phyloP scores from a whole-genome alignment of 1,284 basidiomycete genomes.

The Microbotryum saponariae region DNA sequence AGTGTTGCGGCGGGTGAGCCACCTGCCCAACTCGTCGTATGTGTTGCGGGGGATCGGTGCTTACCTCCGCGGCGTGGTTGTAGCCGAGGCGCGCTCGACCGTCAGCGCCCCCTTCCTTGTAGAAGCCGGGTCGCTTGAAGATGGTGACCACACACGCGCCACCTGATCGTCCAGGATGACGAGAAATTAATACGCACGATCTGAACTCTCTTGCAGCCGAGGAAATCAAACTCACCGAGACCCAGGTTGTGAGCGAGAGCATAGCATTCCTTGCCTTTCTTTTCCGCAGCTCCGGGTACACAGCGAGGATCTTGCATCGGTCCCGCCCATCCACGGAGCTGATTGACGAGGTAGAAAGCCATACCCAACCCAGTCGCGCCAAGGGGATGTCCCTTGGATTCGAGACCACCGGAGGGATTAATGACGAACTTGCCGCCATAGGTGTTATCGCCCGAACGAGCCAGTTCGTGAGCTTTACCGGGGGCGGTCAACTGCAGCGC shows the following conservation, averaged over 20 bases:
- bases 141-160: slow-evolving; percentile 66
- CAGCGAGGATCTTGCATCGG: slow-evolving; percentile 54
- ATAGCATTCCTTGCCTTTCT: slow-evolving; percentile 61
- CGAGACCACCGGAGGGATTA: slow-evolving; percentile 74
- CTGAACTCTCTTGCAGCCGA: not conserved
- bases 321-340: slow-evolving; percentile 43
- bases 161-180: slow-evolving; percentile 9
- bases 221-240: slow-evolving; percentile 50
- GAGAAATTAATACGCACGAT: too few species aligned
- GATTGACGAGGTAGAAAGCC: slow-evolving; percentile 75
- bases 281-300: slow-evolving; percentile 55
- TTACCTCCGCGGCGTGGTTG: slow-evolving; percentile 55
- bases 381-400: slow-evolving; percentile 64
- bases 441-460: slow-evolving; percentile 73
- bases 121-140: slow-evolving; percentile 66
- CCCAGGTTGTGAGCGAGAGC: slow-evolving; percentile 78
- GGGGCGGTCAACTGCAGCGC: slow-evolving; percentile 64
- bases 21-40: not conserved
- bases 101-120: slow-evolving; percentile 53
- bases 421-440: slow-evolving; percentile 81
- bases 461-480: slow-evolving; percentile 65
- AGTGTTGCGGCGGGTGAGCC: not conserved
- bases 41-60: not conserved
- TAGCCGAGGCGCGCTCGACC: slow-evolving; percentile 66
- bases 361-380: slow-evolving; percentile 79